Base-by-base conservation (phyloP, 257 asterid species). In the Sherardia arvensis region DNA sequence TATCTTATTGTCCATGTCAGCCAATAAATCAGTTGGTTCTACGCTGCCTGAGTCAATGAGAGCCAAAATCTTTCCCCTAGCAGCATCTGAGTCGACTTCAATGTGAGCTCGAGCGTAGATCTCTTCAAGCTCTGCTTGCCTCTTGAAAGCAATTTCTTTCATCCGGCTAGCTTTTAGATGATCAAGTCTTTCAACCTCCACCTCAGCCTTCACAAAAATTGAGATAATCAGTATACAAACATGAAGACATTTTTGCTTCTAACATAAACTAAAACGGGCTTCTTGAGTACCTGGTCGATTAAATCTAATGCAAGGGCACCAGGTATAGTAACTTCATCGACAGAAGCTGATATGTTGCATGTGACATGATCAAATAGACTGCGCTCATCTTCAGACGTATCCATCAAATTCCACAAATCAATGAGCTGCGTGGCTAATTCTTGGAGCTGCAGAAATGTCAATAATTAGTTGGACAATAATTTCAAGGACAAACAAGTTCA, bases 351-450 rank as follows among this genome's bases (percentile, higher is more conserved):
- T 57, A 85, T 93, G 73, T 90, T 93, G 76, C 92, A 85, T 54
- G 87, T 84, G n/a, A 82, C 89, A 68, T 85, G 88, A 55, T 85
- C 82, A 75, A 87, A 87, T 54, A 81, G 72, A 70, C 72, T 79
- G 64, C 94, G 79, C 25, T 87, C 97, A 66, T 83, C 97, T 56
- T 80, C 76, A 21, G 95, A 77, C 2, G 97, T 87, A 78, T 93
- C 99, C 99, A 93, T 93, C 87, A 90, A 81, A 86, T 93, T 90
- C 99, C 99, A 89, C 48, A 93, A 93, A 75, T 90, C 99, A 73
- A 78, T 83, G 36, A 93, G 84, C 84, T 90, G 96, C 62, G 88
- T 74, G 4, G 94, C 94, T 78, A 84, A 81, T 74, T 87, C 95
- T 92, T 92, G 98, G 77, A 92, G 97, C 98, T 92, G 93, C 63